Evolutionary conservation across 75 land plant species (phyloP).

Genomic region (Isoetes taiwanensis): DNA sequence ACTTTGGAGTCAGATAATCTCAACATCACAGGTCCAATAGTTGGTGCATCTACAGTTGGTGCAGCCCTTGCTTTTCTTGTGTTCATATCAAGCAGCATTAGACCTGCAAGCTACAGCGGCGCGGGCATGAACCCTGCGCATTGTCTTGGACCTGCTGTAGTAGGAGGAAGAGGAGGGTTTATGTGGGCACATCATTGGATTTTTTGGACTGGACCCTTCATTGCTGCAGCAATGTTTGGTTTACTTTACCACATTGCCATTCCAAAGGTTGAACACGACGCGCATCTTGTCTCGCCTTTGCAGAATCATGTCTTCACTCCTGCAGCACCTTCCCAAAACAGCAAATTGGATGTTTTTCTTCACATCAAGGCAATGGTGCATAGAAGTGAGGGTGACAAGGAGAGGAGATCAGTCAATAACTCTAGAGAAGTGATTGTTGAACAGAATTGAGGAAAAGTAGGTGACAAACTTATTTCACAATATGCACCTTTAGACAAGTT

Average conservation of each 20-base stretch:
- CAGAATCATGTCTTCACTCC: background rate
- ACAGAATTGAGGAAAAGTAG: no score
- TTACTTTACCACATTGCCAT: background rate
- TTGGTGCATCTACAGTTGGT: background rate
- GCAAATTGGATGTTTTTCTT: background rate
- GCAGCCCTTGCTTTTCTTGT: background rate
- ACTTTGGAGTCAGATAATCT: background rate
- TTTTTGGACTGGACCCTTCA: conserved; percentile 2
- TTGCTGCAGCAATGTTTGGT: background rate
- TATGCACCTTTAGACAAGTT: no score
- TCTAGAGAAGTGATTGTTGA: no score
- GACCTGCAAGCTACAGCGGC: background rate
- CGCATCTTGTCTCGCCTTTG: background rate
- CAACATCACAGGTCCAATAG: background rate
- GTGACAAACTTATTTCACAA: no score
- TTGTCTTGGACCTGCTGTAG: conserved; percentile 2
- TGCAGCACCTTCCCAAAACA: background rate
- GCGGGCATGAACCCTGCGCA: conserved; percentile 1
- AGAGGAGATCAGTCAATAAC: no score
- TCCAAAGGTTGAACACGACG: background rate
- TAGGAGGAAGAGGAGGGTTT: background rate
- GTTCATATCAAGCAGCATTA: background rate
- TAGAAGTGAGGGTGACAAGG: background rate
- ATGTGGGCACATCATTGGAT: background rate
- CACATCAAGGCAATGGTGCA: conserved; percentile 7